phyloP scores from a whole-genome alignment of 331 rosid species.

The Arachis monticola region DNA sequence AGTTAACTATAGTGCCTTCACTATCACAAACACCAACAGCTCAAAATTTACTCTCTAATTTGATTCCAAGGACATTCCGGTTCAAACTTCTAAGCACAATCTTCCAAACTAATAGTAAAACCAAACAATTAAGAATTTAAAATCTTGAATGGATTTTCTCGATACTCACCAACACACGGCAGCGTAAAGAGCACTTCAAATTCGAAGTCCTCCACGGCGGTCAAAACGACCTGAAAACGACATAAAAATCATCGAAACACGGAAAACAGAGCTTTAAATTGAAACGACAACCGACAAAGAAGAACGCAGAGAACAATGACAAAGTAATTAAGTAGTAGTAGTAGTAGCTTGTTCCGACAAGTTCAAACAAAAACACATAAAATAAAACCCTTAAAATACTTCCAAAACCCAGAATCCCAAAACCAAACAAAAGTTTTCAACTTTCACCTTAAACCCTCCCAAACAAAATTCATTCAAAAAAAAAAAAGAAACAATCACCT shows the following conservation, averaged over 20 bases:
- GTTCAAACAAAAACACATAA: constrained; percentile 43
- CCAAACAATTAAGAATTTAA: background rate
- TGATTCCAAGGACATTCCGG: background rate
- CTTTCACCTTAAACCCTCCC: constrained; percentile 34
- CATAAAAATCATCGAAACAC: constrained; percentile 34
- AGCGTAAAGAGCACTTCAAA: constrained; percentile 38
- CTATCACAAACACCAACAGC: background rate
- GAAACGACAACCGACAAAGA: constrained; percentile 39
- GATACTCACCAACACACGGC: constrained; percentile 18
- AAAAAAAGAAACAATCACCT: constrained; percentile 12
- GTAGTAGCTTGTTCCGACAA: constrained; percentile 39
- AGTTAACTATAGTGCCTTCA: background rate
- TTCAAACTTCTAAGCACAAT: background rate
- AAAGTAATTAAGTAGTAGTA: constrained; percentile 4
- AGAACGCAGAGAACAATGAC: constrained; percentile 28
- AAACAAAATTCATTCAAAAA: constrained; percentile 14
- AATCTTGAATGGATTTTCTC: background rate
- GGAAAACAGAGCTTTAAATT: constrained; percentile 4
- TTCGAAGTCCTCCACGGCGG: constrained; percentile 7
- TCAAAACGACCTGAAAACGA: constrained; percentile 49
- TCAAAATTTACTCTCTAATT: constrained; percentile 1
- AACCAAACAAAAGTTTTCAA: constrained; percentile 36
- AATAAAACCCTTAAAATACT: constrained; percentile 10
- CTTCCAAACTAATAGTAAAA: constrained; percentile 1
- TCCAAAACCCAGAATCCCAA: constrained; percentile 32